These are phyloP conservation scores for Biancaea sappan DNA, from an alignment of 306 rosid genomes.

Conservation along the genomic window DNA sequence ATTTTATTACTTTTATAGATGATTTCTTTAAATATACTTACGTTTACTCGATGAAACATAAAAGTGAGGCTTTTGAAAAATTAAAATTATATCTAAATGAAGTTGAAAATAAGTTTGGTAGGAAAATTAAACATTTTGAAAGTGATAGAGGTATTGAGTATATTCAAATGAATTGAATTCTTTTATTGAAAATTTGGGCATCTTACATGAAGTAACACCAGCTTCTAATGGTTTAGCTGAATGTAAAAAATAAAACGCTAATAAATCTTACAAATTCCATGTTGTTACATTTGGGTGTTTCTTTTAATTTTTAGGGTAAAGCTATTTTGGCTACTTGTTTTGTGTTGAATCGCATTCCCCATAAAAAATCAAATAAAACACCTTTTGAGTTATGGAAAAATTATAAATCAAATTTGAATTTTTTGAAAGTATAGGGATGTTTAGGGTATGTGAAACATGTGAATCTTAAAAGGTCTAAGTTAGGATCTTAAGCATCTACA, in stretches of 20 bases:
- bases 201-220: not conserved
- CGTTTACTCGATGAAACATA: too few species aligned
- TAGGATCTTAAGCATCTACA: not conserved
- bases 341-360: too few species aligned
- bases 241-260: not conserved
- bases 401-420: not conserved
- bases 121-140: not conserved
- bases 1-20: too few species aligned
- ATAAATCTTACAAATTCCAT: not conserved
- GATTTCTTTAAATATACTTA: too few species aligned
- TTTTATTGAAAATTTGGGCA: too few species aligned
- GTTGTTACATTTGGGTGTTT: not conserved
- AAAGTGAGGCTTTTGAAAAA: too few species aligned
- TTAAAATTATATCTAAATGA: not conserved
- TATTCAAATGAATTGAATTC: not conserved
- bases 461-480: not conserved
- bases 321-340: too few species aligned
- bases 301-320: too few species aligned
- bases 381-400: too few species aligned
- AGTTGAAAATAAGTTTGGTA: not conserved
- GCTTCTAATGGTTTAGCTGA: not conserved
- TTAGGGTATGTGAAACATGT: not conserved
- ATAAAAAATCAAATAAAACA: too few species aligned
- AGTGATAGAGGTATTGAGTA: not conserved
- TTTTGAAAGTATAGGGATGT: conserved; percentile 16